phyloP scores from a whole-genome alignment of 1,139 yeast genomes.

The Magnusiomyces magnusii region DNA sequence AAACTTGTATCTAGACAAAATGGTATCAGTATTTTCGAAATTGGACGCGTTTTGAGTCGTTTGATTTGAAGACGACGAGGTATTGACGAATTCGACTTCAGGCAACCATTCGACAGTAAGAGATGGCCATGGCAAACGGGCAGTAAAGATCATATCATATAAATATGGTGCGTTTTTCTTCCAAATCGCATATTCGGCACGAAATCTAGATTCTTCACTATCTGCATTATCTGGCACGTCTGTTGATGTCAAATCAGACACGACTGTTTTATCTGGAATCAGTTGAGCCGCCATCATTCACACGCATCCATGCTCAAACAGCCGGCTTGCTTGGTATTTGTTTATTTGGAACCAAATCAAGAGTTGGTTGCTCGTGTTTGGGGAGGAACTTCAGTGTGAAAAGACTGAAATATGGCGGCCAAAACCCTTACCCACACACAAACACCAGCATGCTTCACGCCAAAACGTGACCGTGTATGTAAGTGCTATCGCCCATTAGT shows the following conservation, averaged over 20 bases:
- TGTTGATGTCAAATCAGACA: constrained; percentile 2
- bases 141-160: constrained; percentile 67
- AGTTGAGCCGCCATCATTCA: background rate
- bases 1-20: constrained; percentile 31
- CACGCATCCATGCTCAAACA: no score
- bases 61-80: background rate
- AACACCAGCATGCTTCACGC: background rate
- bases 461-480: no score
- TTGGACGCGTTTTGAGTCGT: background rate
- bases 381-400: no score
- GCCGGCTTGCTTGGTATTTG: no score
- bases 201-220: constrained; percentile 14
- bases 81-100: constrained; percentile 28
- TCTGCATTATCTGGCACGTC: constrained; percentile 9
- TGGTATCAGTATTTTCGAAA: background rate
- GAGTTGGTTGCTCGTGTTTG: no score
- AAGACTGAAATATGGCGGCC: no score
- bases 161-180: constrained; percentile 83
- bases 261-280: background rate
- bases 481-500: no score
- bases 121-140: constrained; percentile 53
- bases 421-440: background rate
- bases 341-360: no score
- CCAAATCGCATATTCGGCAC: constrained; percentile 75
- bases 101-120: constrained; percentile 38